A percentile compares a stretch with the other conserved stretches of the same genome.
phyloP scores from a whole-genome alignment of 306 rosid species.

The Vigna radiata region DNA sequence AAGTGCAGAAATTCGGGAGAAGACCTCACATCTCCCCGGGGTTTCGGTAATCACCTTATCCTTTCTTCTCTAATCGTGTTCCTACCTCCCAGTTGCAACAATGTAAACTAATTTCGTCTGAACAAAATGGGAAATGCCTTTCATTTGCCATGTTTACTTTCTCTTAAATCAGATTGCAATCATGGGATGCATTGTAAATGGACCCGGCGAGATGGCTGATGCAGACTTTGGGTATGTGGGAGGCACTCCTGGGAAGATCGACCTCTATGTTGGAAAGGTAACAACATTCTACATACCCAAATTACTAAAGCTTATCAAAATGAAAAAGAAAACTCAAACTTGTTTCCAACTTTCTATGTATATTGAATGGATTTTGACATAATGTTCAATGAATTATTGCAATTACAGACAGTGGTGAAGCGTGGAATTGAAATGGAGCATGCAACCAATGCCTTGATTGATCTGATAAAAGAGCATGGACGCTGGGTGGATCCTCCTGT shows the following conservation, averaged over 20 bases:
- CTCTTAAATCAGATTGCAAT: slow-evolving; percentile 79
- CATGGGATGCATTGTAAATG: slow-evolving; percentile 99
- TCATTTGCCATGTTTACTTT: slow-evolving; percentile 8
- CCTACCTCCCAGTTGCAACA: not conserved
- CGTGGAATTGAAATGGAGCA: slow-evolving; percentile 94
- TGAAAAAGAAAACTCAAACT: not conserved
- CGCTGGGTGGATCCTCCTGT: slow-evolving; percentile 95
- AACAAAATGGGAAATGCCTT: slow-evolving; percentile 15
- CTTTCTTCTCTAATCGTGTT: slow-evolving; percentile 26
- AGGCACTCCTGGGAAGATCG: slow-evolving; percentile 98
- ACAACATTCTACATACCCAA: slow-evolving; percentile 19
- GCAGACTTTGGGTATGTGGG: slow-evolving; percentile 99
- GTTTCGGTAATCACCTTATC: slow-evolving; percentile 71
- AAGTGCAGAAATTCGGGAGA: slow-evolving; percentile 93
- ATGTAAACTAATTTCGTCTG: slow-evolving; percentile 11
- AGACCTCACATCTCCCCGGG: slow-evolving; percentile 94
- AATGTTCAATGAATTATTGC: slow-evolving; percentile 39
- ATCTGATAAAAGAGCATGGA: slow-evolving; percentile 87
- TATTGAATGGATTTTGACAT: slow-evolving; percentile 37
- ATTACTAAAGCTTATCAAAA: not conserved
- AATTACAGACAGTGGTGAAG: slow-evolving; percentile 85
- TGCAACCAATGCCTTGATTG: slow-evolving; percentile 92
- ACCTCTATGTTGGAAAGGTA: slow-evolving; percentile 98
- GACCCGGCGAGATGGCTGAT: slow-evolving; percentile 99
- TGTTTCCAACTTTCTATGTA: not conserved